Conservation (phyloP, 306 rosid genomes). For the Cicer chorassanicum region DNA sequence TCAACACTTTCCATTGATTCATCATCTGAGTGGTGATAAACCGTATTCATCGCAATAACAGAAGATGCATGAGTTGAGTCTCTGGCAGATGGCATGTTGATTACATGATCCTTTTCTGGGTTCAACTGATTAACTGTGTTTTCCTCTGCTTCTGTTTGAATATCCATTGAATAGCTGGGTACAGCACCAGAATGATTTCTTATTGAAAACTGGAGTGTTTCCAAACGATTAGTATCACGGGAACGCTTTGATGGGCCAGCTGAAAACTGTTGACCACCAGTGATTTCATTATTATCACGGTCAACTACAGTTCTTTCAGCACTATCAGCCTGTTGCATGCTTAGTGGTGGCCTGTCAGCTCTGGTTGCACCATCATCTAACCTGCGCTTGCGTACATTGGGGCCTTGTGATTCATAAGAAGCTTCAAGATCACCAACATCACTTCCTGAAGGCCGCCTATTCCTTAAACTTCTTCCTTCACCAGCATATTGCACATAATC, state of each 20-base stretch:
- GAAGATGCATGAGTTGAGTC: slow-evolving; percentile 95
- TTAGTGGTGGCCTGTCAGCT: slow-evolving; percentile 16
- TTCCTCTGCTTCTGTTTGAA: slow-evolving; percentile 52
- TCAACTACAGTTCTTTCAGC: slow-evolving; percentile 82
- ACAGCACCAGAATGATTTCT: slow-evolving; percentile 69
- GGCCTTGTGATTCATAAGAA: slow-evolving; percentile 89
- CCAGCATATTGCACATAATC: slow-evolving; percentile 61
- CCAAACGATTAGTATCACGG: slow-evolving; percentile 63
- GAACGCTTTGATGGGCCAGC: slow-evolving; percentile 84
- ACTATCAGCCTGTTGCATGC: slow-evolving; percentile 75
- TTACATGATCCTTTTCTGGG: slow-evolving; percentile 64
- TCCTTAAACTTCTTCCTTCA: slow-evolving; percentile 74
- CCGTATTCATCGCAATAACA: slow-evolving; percentile 87
- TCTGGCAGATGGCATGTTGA: slow-evolving; percentile 65
- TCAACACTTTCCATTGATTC: slow-evolving; percentile 99
- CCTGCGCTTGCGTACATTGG: slow-evolving; percentile 75
- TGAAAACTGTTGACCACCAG: slow-evolving; percentile 64
- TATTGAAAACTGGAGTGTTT: slow-evolving; percentile 60
- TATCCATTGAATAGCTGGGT: slow-evolving; percentile 75
- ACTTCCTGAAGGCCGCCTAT: slow-evolving; percentile 78
- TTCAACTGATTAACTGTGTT: slow-evolving; percentile 48
- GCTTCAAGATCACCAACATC: slow-evolving; percentile 83
- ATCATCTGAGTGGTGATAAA: slow-evolving; percentile 68
- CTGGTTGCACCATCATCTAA: slow-evolving; percentile 69
- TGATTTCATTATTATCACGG: slow-evolving; percentile 79